Base-by-base conservation (phyloP, 257 asterid genomes). In the Solanum ossicruentum region DNA sequence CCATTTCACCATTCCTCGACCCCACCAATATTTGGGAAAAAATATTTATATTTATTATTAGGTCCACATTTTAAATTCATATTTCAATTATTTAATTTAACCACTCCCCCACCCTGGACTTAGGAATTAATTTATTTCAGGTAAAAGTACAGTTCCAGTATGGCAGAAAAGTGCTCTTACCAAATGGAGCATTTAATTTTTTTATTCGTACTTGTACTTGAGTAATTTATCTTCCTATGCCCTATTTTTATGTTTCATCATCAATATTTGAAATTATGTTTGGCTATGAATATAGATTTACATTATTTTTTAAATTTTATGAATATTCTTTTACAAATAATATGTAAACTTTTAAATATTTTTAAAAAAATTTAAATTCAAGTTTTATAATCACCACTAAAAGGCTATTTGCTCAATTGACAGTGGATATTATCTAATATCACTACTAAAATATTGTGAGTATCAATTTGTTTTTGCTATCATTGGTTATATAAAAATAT, bases 11-110 rank as follows among this genome's bases (percentile, higher is more conserved):
- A 70, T 83, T 49, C 91, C 91, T 85, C 17, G 54, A 52, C 83
- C 83, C 83, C 83, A 78, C 83, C 17, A 16, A 52, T 3, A 55
- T 36, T 70, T 70, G 52, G 16, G 28, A 28, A 67, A 65, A 49
- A 13, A 9, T 51, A 60, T 10, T n/a, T n/a, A 23, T 75, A n/a
- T 6, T 5, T 20, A 20, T 18, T 10, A 2, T 11, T 8, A 81
- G 91, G 88, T 87, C 91, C 91, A 88, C 92, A 84, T 85, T 84
- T 83, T 85, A 85, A 89, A 90, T 86, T 45, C 72, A 78, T 78
- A 58, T 52, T 28, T 51, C 49, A 17, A 77, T 52, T 51, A 77
- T 77, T 78, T 52, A 16, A 52, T 26, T 78, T 78, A 78, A 78
- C 65, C 17, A 16, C 23, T 23, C 77, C 23, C 28, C 47, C 41